Evolutionary conservation across 768 basidiomycete genomes (phyloP), one percentile per base, ranked within the genome.

Genomic region (Auriscalpium microsporum): DNA sequence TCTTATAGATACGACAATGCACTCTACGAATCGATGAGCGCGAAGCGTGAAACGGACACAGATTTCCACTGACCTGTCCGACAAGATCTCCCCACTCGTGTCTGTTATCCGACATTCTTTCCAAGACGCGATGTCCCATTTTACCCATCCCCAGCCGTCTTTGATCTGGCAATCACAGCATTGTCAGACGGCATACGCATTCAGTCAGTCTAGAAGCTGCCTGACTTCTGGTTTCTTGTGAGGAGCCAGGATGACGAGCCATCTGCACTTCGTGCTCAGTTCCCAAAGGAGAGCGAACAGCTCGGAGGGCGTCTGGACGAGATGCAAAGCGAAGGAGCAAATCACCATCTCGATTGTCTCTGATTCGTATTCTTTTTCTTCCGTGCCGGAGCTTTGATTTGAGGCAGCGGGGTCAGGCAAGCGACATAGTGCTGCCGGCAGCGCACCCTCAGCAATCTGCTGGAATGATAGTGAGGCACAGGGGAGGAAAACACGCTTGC

Each of bases 301-400:
- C 52, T 82, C 79, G 0, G 82, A 84, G 2, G 81, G 64, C 23
- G 74, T 75, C 46, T 80, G 78, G 35, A 87, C 67, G 37, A 90
- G 80, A 63, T 90, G 87, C 33, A 90, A 67, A 9, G 86, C 86
- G 62, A 88, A 89, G 4, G 86, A 87, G 62, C 86, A 86, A 19
- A 89, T 65, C 13, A 83, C 78, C 69, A 89, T 75, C 60, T 90
- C 86, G 44, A 81, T 66, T 42, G 56, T 56, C 17, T 52, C 52
- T 7, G 28, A 28, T 28, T 7, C 28, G 4, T 28, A 28, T 28
- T 28, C 28, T 28, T 28, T 28, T 7, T 28, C 28, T 28, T 28
- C 28, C 2, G 28, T 28, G 28, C 28, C 28, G 7, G 28, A 28
- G 4, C 7, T 28, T 28, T 28, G 28, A 28, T 7, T 28, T 28